Conservation (phyloP, 2,329 filamentous ascomycete genomes). For the Gremmenia infestans region DNA sequence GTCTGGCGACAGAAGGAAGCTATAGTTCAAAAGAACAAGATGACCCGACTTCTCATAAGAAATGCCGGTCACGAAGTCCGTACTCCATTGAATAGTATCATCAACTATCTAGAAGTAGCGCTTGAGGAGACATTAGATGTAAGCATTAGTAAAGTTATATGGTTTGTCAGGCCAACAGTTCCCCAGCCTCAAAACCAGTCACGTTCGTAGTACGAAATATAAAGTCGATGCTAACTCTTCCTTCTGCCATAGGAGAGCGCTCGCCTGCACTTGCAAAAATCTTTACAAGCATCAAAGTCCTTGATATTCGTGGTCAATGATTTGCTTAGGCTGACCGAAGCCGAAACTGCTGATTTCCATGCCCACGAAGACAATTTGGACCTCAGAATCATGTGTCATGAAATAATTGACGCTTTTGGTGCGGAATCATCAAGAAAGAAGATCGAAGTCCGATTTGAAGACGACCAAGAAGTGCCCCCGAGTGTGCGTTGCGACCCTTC, state of each 20-base stretch:
- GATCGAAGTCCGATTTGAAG: slow-evolving; percentile 11
- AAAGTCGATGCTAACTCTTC: neutral
- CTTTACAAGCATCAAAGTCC: slow-evolving; percentile 84
- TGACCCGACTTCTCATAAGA: slow-evolving; percentile 17
- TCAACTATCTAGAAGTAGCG: slow-evolving; percentile 87
- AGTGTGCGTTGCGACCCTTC: slow-evolving; percentile 18
- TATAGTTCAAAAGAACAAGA: slow-evolving; percentile 17
- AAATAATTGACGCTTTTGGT: slow-evolving; percentile 13
- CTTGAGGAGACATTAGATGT: slow-evolving; percentile 55
- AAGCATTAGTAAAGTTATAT: neutral
- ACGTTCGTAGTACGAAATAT: no score
- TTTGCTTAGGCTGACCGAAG: slow-evolving; percentile 78
- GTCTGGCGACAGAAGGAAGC: slow-evolving; percentile 21
- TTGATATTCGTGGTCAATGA: slow-evolving; percentile 92
- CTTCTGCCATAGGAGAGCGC: slow-evolving; percentile 66
- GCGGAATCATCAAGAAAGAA: slow-evolving; percentile 6
- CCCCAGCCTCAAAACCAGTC: no score
- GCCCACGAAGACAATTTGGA: slow-evolving; percentile 18
- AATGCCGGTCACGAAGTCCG: slow-evolving; percentile 80
- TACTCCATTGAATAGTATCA: slow-evolving; percentile 87
- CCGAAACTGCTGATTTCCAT: slow-evolving; percentile 52
- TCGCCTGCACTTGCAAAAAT: slow-evolving; percentile 75
- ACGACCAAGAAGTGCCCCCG: slow-evolving; percentile 9
- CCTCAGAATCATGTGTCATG: slow-evolving; percentile 10
- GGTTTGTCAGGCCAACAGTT: no score